A percentile compares a stretch with the other conserved stretches of the same genome.
These are phyloP conservation scores for Xanthoparmelia taractica DNA, from an alignment of 495 filamentous ascomycete genomes.

Conservation along the genomic window DNA sequence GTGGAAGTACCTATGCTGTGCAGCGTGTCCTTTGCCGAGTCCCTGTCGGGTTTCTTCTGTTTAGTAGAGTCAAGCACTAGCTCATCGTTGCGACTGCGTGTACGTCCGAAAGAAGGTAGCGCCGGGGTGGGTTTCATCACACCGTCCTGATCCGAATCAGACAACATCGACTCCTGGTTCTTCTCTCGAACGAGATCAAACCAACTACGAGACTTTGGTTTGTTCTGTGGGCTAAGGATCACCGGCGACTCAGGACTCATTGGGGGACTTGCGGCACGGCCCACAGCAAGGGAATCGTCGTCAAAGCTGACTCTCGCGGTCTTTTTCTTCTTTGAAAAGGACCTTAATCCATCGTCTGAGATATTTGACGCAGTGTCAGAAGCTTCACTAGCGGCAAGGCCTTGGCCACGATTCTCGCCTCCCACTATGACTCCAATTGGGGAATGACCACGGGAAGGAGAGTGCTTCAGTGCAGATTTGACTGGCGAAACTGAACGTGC, in stretches of 20 bases:
- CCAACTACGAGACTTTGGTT: conserved; percentile 22
- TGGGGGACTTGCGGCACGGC: conserved; percentile 47
- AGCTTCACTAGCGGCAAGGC: conserved; percentile 47
- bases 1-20: conserved; percentile 10
- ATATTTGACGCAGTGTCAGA: conserved; percentile 52
- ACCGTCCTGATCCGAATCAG: conserved; percentile 52
- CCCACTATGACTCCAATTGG: conserved; percentile 31
- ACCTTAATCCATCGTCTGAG: conserved; percentile 50
- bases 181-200: conserved; percentile 26
- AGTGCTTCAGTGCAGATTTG: conserved; percentile 77
- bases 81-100: conserved; percentile 44
- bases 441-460: conserved; percentile 47
- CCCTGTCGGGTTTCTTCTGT: conserved; percentile 3
- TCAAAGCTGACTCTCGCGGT: conserved; percentile 79
- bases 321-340: conserved; percentile 51
- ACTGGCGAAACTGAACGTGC: conserved; percentile 73
- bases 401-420: conserved; percentile 22
- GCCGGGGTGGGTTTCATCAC: conserved; percentile 66
- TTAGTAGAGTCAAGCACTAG: conserved; percentile 20
- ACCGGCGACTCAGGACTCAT: conserved; percentile 43
- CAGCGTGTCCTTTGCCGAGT: conserved; percentile 12
- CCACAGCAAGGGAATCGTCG: conserved; percentile 57
- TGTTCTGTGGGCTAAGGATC: conserved; percentile 43
- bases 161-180: conserved; percentile 36
- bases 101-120: conserved; percentile 77